Conservation (phyloP, 257 asterid species). For the Coffea canephora region DNA sequence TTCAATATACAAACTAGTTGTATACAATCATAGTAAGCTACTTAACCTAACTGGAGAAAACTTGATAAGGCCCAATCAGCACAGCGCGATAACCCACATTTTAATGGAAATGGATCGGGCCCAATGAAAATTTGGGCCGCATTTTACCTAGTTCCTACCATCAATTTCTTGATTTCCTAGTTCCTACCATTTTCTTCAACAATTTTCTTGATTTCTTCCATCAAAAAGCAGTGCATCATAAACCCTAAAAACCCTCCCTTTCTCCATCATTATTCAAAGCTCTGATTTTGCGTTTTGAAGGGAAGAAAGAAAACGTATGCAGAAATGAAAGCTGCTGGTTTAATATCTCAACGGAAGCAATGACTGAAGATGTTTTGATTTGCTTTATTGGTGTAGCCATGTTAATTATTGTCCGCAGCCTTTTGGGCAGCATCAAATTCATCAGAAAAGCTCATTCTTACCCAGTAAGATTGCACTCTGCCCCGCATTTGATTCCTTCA, state of each 20-base stretch:
- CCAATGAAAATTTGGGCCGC: too few species aligned
- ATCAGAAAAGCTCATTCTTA: conserved; percentile 33
- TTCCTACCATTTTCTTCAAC: not conserved
- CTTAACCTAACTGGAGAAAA: too few species aligned
- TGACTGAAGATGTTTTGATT: conserved; percentile 32
- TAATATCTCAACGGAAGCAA: conserved; percentile 38
- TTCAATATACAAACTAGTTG: too few species aligned
- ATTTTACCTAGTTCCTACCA: too few species aligned
- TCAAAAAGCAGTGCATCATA: not conserved
- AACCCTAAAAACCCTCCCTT: conserved; percentile 23
- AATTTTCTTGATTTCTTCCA: not conserved
- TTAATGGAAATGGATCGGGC: too few species aligned
- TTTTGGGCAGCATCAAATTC: conserved; percentile 40
- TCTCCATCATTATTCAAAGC: not conserved
- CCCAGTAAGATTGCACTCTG: conserved; percentile 34
- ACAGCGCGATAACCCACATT: too few species aligned
- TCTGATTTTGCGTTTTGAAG: not conserved
- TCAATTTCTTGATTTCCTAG: too few species aligned
- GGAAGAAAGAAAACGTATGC: not conserved
- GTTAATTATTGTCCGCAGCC: conserved; percentile 54
- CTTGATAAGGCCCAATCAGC: too few species aligned
- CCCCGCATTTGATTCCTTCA: conserved; percentile 13
- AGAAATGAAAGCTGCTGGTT: conserved; percentile 38
- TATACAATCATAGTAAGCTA: too few species aligned
- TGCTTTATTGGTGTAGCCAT: conserved; percentile 46